Evolutionary conservation across 805 yeast species (phyloP).

Genomic region (Wickerhamomyces silvicola): DNA sequence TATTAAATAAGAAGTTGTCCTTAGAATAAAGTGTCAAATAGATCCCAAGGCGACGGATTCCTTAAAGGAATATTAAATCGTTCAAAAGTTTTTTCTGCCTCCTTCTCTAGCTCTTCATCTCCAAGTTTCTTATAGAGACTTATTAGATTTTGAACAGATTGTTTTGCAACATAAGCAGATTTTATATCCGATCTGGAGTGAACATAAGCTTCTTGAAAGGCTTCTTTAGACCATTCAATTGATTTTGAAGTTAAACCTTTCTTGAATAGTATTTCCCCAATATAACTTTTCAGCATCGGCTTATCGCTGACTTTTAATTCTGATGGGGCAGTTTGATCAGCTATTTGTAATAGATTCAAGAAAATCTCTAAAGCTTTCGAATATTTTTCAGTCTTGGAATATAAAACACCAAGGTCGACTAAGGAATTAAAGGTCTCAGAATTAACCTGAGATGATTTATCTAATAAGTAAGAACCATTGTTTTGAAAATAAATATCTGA

Average conservation of each 20-base stretch:
- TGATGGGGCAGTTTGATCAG: slow-evolving; percentile 4
- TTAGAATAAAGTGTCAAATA: too few relatives aligned
- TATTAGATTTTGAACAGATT: slow-evolving; percentile 29
- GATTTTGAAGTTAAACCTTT: slow-evolving; percentile 28
- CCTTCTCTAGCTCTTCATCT: slow-evolving; percentile 8
- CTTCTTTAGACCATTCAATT: slow-evolving; percentile 34
- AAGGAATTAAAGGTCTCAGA: slow-evolving; percentile 19
- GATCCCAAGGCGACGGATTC: slow-evolving; percentile 2
- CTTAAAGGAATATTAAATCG: slow-evolving; percentile 5
- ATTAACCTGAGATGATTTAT: slow-evolving; percentile 10
- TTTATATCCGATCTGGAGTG: slow-evolving; percentile 27
- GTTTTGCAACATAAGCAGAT: slow-evolving; percentile 32
- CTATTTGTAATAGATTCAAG: slow-evolving; percentile 21
- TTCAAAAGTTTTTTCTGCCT: slow-evolving; percentile 8
- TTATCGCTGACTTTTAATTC: slow-evolving; percentile 10
- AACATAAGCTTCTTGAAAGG: slow-evolving; percentile 27
- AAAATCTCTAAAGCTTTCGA: slow-evolving; percentile 29
- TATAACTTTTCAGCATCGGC: slow-evolving; percentile 34
- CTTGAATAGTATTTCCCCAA: slow-evolving; percentile 37
- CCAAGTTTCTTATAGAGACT: slow-evolving; percentile 11
- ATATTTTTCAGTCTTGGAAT: slow-evolving; percentile 12
- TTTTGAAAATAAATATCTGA: slow-evolving; percentile 11
- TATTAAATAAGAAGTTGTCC: too few relatives aligned
- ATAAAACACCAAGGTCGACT: slow-evolving; percentile 20
- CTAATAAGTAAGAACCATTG: slow-evolving; percentile 14